Base-by-base conservation (phyloP, 2,329 filamentous ascomycete genomes). In the Cercospora zeae-maydis region DNA sequence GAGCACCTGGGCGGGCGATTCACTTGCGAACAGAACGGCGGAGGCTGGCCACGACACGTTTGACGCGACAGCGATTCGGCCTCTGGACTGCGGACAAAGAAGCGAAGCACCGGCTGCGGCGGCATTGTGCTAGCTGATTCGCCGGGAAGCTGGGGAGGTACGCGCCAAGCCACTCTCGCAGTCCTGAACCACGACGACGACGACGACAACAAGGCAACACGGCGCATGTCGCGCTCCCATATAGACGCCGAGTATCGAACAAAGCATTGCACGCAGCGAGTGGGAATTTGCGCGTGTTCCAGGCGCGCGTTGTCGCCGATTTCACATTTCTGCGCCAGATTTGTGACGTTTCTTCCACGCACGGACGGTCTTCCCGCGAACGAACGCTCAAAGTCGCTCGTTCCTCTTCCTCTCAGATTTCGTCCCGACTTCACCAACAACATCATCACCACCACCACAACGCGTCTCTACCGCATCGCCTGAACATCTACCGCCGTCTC, bases 241-340 rank as follows among this genome's bases (percentile, higher is more conserved):
- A 70, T 61, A 69, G 64, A 66, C 59, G 69, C 61, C 67, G 71
- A 69, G 60, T 67, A 71, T 71, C 63, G 60, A 67, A 62, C 61
- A 61, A 57, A 49, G 60, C 59, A 56, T 66, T 57, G 63, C 67
- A 71, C 64, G 64, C 67, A 66, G 62, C 70, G 69, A 68, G 58
- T 65, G 65, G 53, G 63, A 42, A 67, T 71, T 62, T 59, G 24
- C 36, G 27, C 55, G 49, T 19, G 14, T 57, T 30, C 31, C 47
- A 36, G 54, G 52, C 45, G 61, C 34, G 58, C 49, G 36, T 60
- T 52, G 30, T 51, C 51, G 53, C 37, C 49, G 31, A 54, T 30
- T 60, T 55, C 63, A 58, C 55, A 47, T 66, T 54, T 49, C 39
- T 47, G 42, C 49, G 53, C 52, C 33, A 63, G 39, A 64, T 58